Base-by-base conservation (phyloP, 148 eudicot species). In the Agrostemma githago region DNA sequence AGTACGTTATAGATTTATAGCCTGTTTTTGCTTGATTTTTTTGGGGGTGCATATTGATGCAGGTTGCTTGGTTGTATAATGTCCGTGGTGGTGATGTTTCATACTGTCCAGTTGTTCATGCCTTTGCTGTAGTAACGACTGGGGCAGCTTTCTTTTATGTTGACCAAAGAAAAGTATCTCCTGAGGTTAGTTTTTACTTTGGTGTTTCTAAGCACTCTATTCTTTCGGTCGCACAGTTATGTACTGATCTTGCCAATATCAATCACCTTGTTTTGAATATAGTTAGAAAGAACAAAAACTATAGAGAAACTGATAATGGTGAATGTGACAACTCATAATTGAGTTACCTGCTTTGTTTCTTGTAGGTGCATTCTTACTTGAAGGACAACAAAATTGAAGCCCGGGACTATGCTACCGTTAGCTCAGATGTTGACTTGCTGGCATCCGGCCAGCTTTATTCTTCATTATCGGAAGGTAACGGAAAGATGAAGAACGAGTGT, bases 1-100 rank as follows among this genome's bases (percentile, higher is more conserved):
- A 8, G 42, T 48, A 68, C 10, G 21, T 5, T 15, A 21, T 21
- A 54, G 34, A 51, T 41, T 64, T 15, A 21, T 21, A 54, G 34
- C 51, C 48, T 64, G 34, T 68, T 19, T 42, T 11, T 73, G 43
- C 73, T 51, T 77, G 64, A 48, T 80, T 20, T 72, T 68, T 46
- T 46, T n/a, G 4, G 51, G 51, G 58, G 34, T 59, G 59, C 51
- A 78, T 74, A 65, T 41, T 5, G 65, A 39, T 80, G 71, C 87
- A 95, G 98, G 97, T 95, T 82, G 98, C 96, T 76, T 95, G 98
- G 98, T 70, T 90, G 82, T 92, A 81, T 76, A 95, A 95, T 76
- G 69, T 95, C 72, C 97, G 98, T 74, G 98, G 98, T 41, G 78
- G 74, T 79, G 98, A 95, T 81, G 98, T 95, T 79, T 81, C 92